These are phyloP conservation scores for Rhododendron vialii DNA, from an alignment of 148 eudicot species.

Conservation along the genomic window DNA sequence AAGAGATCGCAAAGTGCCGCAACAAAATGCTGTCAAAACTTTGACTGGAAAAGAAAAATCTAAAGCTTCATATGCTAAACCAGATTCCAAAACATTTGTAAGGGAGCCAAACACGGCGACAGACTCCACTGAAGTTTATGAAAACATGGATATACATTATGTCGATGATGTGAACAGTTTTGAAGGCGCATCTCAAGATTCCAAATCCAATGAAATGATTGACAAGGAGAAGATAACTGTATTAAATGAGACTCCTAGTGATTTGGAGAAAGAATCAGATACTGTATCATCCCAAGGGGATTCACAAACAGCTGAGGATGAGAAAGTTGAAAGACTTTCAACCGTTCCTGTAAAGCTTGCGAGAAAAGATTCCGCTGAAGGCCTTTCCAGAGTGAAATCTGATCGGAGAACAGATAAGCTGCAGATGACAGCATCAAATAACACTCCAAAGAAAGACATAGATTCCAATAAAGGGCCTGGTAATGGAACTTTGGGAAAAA, in stretches of 20 bases:
- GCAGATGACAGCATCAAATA: slow-evolving; percentile 17
- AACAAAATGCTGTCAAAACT: slow-evolving; percentile 38
- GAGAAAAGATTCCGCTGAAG: slow-evolving; percentile 28
- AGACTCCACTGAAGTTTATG: slow-evolving; percentile 51
- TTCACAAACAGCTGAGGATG: slow-evolving; percentile 53
- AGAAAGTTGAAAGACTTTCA: slow-evolving; percentile 31
- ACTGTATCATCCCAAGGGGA: slow-evolving; percentile 68
- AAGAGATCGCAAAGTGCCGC: slow-evolving; percentile 38
- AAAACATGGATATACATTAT: slow-evolving; percentile 51
- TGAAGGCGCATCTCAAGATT: slow-evolving; percentile 28
- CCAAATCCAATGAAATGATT: slow-evolving; percentile 18
- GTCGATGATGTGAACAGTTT: slow-evolving; percentile 60
- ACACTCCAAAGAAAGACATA: slow-evolving; percentile 26
- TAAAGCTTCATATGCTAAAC: slow-evolving; percentile 34
- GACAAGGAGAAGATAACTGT: slow-evolving; percentile 29
- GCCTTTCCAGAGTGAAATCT: slow-evolving; percentile 17
- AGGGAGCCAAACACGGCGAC: slow-evolving; percentile 38
- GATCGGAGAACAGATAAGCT: slow-evolving; percentile 28
- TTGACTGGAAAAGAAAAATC: slow-evolving; percentile 41
- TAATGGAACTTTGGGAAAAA: slow-evolving; percentile 15
- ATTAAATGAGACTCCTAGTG: slow-evolving; percentile 33
- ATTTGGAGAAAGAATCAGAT: slow-evolving; percentile 39
- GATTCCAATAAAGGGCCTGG: slow-evolving; percentile 26
- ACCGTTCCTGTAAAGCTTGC: slow-evolving; percentile 22
- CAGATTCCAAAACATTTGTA: slow-evolving; percentile 19